A percentile compares a stretch with the other conserved stretches of the same genome.
These are phyloP conservation scores for Xylaria scruposa DNA, from an alignment of 495 filamentous ascomycete species.

Conservation along the genomic window DNA sequence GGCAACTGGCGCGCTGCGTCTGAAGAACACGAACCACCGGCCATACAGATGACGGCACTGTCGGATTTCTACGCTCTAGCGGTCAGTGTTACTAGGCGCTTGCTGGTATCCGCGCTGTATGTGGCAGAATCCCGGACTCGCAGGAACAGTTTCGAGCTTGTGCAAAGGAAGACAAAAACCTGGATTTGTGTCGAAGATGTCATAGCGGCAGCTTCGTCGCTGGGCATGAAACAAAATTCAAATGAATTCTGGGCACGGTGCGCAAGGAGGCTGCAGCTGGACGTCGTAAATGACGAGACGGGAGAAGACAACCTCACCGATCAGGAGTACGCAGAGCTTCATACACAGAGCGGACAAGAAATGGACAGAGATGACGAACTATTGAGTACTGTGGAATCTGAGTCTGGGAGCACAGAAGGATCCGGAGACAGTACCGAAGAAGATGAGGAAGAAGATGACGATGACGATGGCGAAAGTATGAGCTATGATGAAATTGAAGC, in stretches of 20 bases:
- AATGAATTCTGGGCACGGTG: constrained; percentile 64
- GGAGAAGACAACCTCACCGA: constrained; percentile 37
- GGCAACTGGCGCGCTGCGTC: constrained; percentile 70
- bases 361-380: constrained; percentile 29
- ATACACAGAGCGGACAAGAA: constrained; percentile 28
- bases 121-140: constrained; percentile 65
- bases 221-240: constrained; percentile 54
- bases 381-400: not conserved
- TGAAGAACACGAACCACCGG: constrained; percentile 57
- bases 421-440: constrained; percentile 33
- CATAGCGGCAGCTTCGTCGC: constrained; percentile 63
- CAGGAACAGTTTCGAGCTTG: constrained; percentile 45
- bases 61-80: constrained; percentile 75
- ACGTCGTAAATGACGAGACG: constrained; percentile 56
- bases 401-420: constrained; percentile 2
- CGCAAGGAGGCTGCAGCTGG: constrained; percentile 64
- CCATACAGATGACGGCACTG: constrained; percentile 70
- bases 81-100: constrained; percentile 68
- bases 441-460: constrained; percentile 32
- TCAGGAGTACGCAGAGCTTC: constrained; percentile 27
- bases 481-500: constrained; percentile 63
- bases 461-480: constrained; percentile 40
- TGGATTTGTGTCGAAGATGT: constrained; percentile 68
- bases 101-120: constrained; percentile 71
- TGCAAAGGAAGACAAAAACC: constrained; percentile 34